Evolutionary conservation across 2,329 filamentous ascomycete species (phyloP).

Genomic region (Furcasterigmium furcatum): DNA sequence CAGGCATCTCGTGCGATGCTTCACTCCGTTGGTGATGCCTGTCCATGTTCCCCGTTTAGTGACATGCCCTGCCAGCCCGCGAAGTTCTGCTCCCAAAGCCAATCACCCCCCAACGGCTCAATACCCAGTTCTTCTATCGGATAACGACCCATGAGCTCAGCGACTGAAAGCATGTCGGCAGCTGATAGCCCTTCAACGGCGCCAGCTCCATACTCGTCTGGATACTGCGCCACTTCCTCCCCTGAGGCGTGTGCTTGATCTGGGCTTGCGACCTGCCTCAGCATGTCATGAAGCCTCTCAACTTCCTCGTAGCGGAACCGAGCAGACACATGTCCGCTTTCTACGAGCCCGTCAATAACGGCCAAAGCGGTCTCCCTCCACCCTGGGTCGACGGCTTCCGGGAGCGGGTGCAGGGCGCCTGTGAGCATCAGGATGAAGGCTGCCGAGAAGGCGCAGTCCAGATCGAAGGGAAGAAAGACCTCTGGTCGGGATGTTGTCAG

Average conservation of each 20-base stretch:
- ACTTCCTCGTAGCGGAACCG: constrained; percentile 2
- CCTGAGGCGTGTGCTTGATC: neutral
- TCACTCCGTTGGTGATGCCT: no score
- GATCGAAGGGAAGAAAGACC: constrained; percentile 5
- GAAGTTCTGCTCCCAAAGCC: neutral
- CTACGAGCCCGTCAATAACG: constrained; percentile 1
- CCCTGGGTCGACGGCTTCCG: neutral
- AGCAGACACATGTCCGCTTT: constrained; percentile 3
- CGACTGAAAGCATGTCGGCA: neutral
- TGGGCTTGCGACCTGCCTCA: neutral
- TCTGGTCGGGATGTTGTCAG: neutral
- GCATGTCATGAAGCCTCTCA: constrained; percentile 5
- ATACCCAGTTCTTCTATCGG: neutral
- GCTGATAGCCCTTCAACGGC: neutral
- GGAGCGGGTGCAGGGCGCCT: neutral
- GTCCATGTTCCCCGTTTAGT: no score
- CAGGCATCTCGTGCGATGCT: no score
- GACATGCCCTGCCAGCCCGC: neutral
- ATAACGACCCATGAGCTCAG: neutral
- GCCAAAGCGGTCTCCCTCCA: neutral
- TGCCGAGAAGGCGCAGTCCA: constrained; percentile 7
- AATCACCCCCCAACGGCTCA: neutral
- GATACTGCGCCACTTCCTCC: neutral
- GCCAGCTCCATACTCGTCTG: neutral
- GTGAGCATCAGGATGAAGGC: constrained; percentile 1